phyloP scores from a whole-genome alignment of 352 stramenopile genomes.

The Phytophthora podocarpi region DNA sequence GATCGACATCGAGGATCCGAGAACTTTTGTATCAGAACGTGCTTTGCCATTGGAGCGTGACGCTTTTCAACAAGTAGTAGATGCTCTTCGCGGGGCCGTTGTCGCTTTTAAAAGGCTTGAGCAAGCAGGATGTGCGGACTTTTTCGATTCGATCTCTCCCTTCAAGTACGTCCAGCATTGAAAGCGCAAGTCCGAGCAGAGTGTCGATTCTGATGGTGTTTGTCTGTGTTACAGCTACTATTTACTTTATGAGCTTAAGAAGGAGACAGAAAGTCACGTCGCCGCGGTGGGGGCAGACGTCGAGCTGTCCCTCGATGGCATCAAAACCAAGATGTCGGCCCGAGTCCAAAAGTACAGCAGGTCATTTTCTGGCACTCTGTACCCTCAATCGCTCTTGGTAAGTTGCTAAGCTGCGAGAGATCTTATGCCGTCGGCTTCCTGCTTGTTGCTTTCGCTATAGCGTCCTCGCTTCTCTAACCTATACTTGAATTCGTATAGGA shows the following conservation, averaged over 20 bases:
- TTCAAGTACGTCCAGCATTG: conserved; percentile 38
- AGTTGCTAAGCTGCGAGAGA: background rate
- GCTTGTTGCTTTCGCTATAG: background rate
- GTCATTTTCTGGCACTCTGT: conserved; percentile 42
- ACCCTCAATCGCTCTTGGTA: conserved; percentile 52
- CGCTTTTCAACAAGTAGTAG: conserved; percentile 59
- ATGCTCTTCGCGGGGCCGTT: conserved; percentile 41
- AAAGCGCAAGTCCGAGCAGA: background rate
- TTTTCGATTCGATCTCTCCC: conserved; percentile 29
- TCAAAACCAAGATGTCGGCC: conserved; percentile 56
- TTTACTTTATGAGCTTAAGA: conserved; percentile 47
- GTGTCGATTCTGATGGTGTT: conserved; percentile 2
- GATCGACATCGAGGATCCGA: conserved; percentile 19
- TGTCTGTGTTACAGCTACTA: conserved; percentile 34
- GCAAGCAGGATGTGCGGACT: conserved; percentile 5
- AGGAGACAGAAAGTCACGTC: conserved; percentile 44
- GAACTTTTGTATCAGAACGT: conserved; percentile 32
- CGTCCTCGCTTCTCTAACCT: background rate
- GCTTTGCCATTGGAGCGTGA: conserved; percentile 56
- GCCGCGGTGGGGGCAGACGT: conserved; percentile 21
- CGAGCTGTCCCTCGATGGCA: conserved; percentile 28
- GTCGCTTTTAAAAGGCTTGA: conserved; percentile 37
- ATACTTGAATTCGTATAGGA: conserved; percentile 14
- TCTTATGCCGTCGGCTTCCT: background rate
- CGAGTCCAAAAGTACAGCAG: conserved; percentile 42